A percentile compares a stretch with the other conserved stretches of the same genome.
phyloP scores from a whole-genome alignment of 179 eudicot genomes.

The Heliamphora pulchella region DNA sequence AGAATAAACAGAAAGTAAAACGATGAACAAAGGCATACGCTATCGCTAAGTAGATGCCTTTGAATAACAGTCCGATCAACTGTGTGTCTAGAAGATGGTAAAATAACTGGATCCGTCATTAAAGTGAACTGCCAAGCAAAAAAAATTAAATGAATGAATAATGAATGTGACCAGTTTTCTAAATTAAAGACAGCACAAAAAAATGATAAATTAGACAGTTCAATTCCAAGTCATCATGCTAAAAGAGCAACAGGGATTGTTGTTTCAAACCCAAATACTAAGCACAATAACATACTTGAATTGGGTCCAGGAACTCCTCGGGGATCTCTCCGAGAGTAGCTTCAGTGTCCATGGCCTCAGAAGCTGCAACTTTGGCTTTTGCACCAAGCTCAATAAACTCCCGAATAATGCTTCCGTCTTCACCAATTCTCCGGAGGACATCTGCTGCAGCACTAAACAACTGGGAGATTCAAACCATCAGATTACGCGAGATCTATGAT shows the following conservation, averaged over 20 bases:
- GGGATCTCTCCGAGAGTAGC: slow-evolving; percentile 97
- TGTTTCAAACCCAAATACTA: too few relatives aligned
- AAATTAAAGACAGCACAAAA: neutral
- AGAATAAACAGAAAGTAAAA: neutral
- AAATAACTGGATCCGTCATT: slow-evolving; percentile 94
- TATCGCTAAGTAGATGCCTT: slow-evolving; percentile 94
- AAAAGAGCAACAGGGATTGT: neutral
- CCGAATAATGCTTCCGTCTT: slow-evolving; percentile 63
- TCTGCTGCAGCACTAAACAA: slow-evolving; percentile 79
- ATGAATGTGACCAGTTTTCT: neutral
- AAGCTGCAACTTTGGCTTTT: slow-evolving; percentile 82
- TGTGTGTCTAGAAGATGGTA: slow-evolving; percentile 84
- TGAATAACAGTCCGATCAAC: slow-evolving; percentile 88
- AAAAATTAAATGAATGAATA: slow-evolving; percentile 11
- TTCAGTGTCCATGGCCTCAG: slow-evolving; percentile 93
- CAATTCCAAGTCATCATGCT: neutral
- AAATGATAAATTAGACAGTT: neutral
- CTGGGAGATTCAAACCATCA: slow-evolving; percentile 33
- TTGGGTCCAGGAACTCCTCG: slow-evolving; percentile 97
- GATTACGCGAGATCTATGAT: too few relatives aligned
- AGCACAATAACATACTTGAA: slow-evolving; percentile 48
- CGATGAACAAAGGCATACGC: slow-evolving; percentile 32
- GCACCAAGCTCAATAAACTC: slow-evolving; percentile 81
- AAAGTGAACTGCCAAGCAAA: slow-evolving; percentile 64
- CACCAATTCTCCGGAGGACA: slow-evolving; percentile 73